Evolutionary conservation across 805 yeast species (phyloP).

Genomic region (Ogataea chonburiensis): DNA sequence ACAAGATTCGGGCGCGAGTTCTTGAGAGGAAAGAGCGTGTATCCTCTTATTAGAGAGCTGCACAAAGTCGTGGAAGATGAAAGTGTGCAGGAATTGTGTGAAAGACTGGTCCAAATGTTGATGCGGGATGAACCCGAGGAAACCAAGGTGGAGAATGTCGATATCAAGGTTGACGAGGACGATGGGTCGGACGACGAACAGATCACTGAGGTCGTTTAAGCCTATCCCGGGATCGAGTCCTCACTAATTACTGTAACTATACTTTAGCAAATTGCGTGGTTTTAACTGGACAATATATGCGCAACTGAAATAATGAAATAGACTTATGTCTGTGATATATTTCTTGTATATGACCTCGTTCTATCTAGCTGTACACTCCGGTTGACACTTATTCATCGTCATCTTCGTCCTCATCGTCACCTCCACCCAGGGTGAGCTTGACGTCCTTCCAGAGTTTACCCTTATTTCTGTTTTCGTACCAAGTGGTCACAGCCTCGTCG

Average conservation of each 20-base stretch:
- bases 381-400: slow-evolving; percentile 44
- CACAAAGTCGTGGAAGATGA: slow-evolving; percentile 54
- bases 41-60: slow-evolving; percentile 82
- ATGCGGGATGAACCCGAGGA: slow-evolving; percentile 80
- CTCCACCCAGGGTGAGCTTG: slow-evolving; percentile 56
- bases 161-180: slow-evolving; percentile 42
- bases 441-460: slow-evolving; percentile 87
- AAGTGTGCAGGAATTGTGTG: slow-evolving; percentile 64
- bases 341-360: slow-evolving; percentile 6
- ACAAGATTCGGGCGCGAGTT: slow-evolving; percentile 70
- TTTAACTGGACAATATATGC: too few relatives aligned
- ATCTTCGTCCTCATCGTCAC: slow-evolving; percentile 55
- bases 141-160: slow-evolving; percentile 46
- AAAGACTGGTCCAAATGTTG: slow-evolving; percentile 81
- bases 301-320: too few relatives aligned
- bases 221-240: too few relatives aligned
- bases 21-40: slow-evolving; percentile 78
- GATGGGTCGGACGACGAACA: slow-evolving; percentile 51
- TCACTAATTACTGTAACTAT: too few relatives aligned
- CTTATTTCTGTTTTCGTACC: slow-evolving; percentile 76
- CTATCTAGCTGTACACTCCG: slow-evolving; percentile 13
- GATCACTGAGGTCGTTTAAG: slow-evolving; percentile 51
- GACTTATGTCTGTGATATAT: not conserved
- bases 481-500: slow-evolving; percentile 62
- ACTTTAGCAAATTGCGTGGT: too few relatives aligned